Evolutionary conservation across 2,329 filamentous ascomycete species (phyloP).

Genomic region (Pseudonectria foliicola): DNA sequence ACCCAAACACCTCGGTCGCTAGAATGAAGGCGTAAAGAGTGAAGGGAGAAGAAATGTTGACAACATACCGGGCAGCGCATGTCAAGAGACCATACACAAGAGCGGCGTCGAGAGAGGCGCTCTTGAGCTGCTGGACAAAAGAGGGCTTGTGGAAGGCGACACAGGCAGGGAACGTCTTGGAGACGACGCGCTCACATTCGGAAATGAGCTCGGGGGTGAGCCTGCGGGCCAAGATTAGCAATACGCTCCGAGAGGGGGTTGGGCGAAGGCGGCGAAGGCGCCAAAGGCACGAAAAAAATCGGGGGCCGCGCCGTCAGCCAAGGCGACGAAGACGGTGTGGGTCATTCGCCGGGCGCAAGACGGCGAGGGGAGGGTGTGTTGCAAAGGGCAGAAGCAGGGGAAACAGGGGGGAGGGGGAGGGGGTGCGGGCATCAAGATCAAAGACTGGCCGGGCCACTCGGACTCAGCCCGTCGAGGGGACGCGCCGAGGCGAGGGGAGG

Average conservation of each 20-base stretch:
- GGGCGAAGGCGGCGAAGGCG: conserved; percentile 3
- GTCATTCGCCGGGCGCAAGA: conserved; percentile 8
- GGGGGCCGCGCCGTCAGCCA: conserved; percentile 16
- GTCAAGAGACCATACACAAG: conserved; percentile 53
- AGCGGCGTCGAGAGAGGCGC: conserved; percentile 45
- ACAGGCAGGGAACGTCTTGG: conserved; percentile 53
- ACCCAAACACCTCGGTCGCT: no score
- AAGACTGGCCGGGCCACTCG: neutral
- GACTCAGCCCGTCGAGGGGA: neutral
- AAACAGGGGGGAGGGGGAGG: neutral
- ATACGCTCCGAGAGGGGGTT: neutral
- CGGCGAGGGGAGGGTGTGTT: neutral
- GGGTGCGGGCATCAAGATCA: neutral
- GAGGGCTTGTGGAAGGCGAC: conserved; percentile 58
- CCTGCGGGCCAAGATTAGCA: conserved; percentile 25
- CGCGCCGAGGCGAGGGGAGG: neutral
- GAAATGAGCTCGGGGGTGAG: conserved; percentile 50
- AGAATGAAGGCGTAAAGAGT: no score
- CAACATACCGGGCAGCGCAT: conserved; percentile 49
- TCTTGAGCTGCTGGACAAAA: conserved; percentile 54
- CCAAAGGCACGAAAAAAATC: conserved; percentile 11
- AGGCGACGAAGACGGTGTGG: conserved; percentile 14
- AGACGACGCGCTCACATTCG: conserved; percentile 55
- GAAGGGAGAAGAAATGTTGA: conserved; percentile 7
- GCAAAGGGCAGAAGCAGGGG: no score